phyloP scores from a whole-genome alignment of 306 rosid genomes.

The Neltuma alba region DNA sequence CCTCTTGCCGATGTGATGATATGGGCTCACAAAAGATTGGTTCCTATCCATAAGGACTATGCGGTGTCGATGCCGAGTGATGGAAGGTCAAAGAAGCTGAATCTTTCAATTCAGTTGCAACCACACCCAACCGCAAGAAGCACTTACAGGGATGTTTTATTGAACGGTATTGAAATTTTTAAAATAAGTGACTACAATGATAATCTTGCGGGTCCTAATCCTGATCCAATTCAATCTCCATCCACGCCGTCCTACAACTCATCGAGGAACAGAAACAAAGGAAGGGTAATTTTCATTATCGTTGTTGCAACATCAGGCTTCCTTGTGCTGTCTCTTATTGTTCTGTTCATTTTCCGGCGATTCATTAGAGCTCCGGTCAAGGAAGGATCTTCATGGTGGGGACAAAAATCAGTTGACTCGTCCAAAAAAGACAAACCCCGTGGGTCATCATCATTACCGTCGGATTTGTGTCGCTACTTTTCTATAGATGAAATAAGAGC shows the following conservation, averaged over 20 bases:
- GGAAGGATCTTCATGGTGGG: too few species aligned
- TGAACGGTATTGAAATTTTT: conserved; percentile 1
- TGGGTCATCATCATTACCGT: background rate
- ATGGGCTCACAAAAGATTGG: background rate
- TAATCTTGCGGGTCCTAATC: background rate
- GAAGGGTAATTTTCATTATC: background rate
- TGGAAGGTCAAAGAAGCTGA: background rate
- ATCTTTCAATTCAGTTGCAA: conserved; percentile 4
- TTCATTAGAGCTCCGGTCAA: too few species aligned
- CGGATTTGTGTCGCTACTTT: background rate
- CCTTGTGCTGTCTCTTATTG: too few species aligned
- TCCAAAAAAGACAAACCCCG: background rate
- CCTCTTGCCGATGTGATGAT: background rate
- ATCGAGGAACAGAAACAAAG: background rate
- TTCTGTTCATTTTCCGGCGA: too few species aligned
- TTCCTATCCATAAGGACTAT: background rate
- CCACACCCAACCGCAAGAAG: background rate
- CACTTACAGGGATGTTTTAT: background rate
- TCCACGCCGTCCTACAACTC: too few species aligned
- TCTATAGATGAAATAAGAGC: background rate
- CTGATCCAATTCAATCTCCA: background rate
- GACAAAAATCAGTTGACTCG: background rate
- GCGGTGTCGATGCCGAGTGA: background rate
- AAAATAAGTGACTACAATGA: background rate
- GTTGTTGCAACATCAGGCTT: background rate